Percentiles rank a stretch among this genome's conserved stretches.
These are phyloP conservation scores for Musa troglodytarum DNA, from an alignment of 176 grass and related monocot species.

Conservation along the genomic window DNA sequence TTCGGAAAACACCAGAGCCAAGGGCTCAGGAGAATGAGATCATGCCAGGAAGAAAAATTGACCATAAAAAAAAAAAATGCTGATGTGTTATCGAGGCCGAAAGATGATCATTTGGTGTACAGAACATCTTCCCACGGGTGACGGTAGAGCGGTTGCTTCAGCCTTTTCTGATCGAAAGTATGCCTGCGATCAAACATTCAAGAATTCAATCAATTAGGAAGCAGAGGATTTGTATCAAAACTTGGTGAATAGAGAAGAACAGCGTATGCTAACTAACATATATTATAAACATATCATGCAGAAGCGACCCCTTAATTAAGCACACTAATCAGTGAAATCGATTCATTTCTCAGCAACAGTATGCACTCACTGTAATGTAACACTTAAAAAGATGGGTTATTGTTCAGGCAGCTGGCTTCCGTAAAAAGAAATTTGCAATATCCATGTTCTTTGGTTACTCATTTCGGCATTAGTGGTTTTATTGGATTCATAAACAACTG, in stretches of 20 bases:
- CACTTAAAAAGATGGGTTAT: too few species aligned
- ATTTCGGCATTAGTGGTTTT: too few species aligned
- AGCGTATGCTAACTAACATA: background rate
- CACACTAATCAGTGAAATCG: too few species aligned
- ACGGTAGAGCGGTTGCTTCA: constrained; percentile 9
- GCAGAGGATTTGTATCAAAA: background rate
- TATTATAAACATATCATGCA: too few species aligned
- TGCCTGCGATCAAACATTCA: background rate
- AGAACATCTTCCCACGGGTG: constrained; percentile 11
- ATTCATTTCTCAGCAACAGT: too few species aligned
- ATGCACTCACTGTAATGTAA: too few species aligned
- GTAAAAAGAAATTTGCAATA: too few species aligned
- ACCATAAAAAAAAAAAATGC: background rate
- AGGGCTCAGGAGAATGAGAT: background rate
- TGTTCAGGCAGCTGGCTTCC: too few species aligned
- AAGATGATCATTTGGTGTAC: constrained; percentile 2
- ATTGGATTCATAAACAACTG: too few species aligned
- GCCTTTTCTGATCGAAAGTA: constrained; percentile 4
- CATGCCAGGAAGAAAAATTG: background rate
- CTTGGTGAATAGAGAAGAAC: background rate
- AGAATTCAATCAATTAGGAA: background rate
- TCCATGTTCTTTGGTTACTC: too few species aligned
- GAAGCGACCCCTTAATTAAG: too few species aligned
- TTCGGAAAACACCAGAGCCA: too few species aligned
- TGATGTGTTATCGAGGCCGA: background rate